Evolutionary conservation across 352 stramenopile genomes (phyloP).

Genomic region (Plasmopara viticola): DNA sequence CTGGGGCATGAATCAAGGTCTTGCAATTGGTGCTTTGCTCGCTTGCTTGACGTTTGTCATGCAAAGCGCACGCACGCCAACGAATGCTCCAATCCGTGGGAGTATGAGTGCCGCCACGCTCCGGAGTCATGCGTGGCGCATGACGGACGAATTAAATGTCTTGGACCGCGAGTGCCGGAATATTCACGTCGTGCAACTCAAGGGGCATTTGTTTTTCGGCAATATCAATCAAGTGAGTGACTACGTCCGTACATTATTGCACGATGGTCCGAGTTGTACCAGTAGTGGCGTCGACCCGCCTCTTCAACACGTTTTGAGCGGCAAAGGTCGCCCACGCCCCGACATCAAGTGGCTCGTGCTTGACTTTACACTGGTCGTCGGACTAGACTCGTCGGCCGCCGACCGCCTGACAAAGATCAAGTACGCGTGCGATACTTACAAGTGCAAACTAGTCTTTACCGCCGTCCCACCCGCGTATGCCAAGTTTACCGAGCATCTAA

Average conservation of each 20-base stretch:
- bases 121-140: slow-evolving; percentile 63
- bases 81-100: slow-evolving; percentile 85
- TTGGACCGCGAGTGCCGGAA: slow-evolving; percentile 61
- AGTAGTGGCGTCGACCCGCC: slow-evolving; percentile 9
- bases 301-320: slow-evolving; percentile 16
- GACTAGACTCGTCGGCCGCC: slow-evolving; percentile 83
- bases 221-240: slow-evolving; percentile 89
- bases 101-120: slow-evolving; percentile 89
- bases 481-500: slow-evolving; percentile 56
- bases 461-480: slow-evolving; percentile 53
- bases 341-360: slow-evolving; percentile 72
- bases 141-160: slow-evolving; percentile 77
- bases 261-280: slow-evolving; percentile 8
- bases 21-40: slow-evolving; percentile 83
- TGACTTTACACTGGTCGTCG: slow-evolving; percentile 90
- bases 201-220: slow-evolving; percentile 85
- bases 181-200: slow-evolving; percentile 80
- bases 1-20: slow-evolving; percentile 88
- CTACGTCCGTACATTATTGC: slow-evolving; percentile 75
- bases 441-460: slow-evolving; percentile 63
- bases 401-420: slow-evolving; percentile 78
- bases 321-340: slow-evolving; percentile 14
- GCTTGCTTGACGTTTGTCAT: slow-evolving; percentile 89
- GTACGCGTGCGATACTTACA: slow-evolving; percentile 59
- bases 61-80: slow-evolving; percentile 74